Evolutionary conservation across 805 yeast species (phyloP).

Genomic region (Phaffomyces opuntiae): DNA sequence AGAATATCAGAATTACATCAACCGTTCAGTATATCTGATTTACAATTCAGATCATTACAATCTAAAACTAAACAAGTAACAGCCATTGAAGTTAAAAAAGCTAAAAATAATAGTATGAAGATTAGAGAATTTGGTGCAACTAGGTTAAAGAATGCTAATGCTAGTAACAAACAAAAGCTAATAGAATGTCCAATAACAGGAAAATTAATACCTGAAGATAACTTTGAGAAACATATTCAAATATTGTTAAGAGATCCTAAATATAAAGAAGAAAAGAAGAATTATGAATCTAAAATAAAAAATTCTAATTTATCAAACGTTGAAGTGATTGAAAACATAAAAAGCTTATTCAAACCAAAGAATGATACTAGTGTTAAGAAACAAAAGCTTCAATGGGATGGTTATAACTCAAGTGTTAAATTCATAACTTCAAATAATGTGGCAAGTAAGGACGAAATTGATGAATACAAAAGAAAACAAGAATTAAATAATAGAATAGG

Average conservation of each 20-base stretch:
- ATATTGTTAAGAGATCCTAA: constrained; percentile 70
- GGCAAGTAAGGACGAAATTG: constrained; percentile 19
- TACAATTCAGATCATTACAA: constrained; percentile 52
- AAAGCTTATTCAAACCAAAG: constrained; percentile 31
- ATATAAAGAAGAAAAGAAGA: constrained; percentile 58
- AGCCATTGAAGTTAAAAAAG: constrained; percentile 14
- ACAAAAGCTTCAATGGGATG: constrained; percentile 29
- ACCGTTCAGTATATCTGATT: constrained; percentile 51
- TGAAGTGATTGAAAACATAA: constrained; percentile 58
- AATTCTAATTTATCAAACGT: constrained; percentile 42
- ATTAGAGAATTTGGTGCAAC: constrained; percentile 68
- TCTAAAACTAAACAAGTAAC: constrained; percentile 16
- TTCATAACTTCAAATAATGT: constrained; percentile 15
- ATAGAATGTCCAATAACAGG: constrained; percentile 80
- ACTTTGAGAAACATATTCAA: constrained; percentile 66
- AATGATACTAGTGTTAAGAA: constrained; percentile 11
- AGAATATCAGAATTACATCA: constrained; percentile 42
- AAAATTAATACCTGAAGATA: constrained; percentile 56
- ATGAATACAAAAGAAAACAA: constrained; percentile 18
- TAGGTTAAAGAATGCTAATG: constrained; percentile 33
- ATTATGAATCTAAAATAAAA: constrained; percentile 50
- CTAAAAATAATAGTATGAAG: constrained; percentile 31
- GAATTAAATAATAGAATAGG: not conserved
- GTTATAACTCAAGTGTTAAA: constrained; percentile 23
- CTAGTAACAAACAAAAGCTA: constrained; percentile 25